Evolutionary conservation across 2,329 filamentous ascomycete species (phyloP).

Genomic region (Colletotrichum neosansevieriae): DNA sequence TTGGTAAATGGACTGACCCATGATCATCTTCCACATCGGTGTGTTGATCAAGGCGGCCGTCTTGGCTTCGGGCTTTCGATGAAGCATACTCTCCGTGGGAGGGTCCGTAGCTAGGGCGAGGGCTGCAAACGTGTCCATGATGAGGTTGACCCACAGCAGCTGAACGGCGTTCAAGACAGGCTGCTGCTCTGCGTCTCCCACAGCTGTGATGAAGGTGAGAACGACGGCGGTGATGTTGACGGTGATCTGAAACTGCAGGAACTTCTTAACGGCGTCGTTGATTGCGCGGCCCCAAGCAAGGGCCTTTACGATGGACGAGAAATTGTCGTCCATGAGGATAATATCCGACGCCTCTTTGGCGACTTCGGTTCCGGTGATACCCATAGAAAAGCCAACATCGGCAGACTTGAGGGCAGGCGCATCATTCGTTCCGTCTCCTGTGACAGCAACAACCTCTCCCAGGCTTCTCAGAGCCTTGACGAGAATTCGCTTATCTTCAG

Average conservation of each 20-base stretch:
- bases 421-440: conserved; percentile 76
- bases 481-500: conserved; percentile 76
- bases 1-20: conserved; percentile 84
- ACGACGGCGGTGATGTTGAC: conserved; percentile 86
- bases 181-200: conserved; percentile 70
- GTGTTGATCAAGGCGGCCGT: conserved; percentile 78
- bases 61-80: conserved; percentile 81
- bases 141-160: conserved; percentile 85
- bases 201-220: conserved; percentile 82
- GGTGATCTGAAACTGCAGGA: conserved; percentile 74
- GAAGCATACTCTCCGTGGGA: conserved; percentile 75
- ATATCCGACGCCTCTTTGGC: conserved; percentile 73
- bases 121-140: conserved; percentile 87
- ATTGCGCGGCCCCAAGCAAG: conserved; percentile 73
- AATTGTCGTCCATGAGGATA: conserved; percentile 73
- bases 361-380: conserved; percentile 74
- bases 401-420: conserved; percentile 74
- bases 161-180: conserved; percentile 84
- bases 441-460: conserved; percentile 75
- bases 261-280: conserved; percentile 74
- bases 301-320: conserved; percentile 71
- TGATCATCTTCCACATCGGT: conserved; percentile 92
- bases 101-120: conserved; percentile 81
- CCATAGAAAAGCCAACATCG: conserved; percentile 78
- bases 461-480: conserved; percentile 74